Percentiles rank a stretch among this genome's conserved stretches.
phyloP scores from a whole-genome alignment of 169 alveolate genomes.

The Theileria sp. region DNA sequence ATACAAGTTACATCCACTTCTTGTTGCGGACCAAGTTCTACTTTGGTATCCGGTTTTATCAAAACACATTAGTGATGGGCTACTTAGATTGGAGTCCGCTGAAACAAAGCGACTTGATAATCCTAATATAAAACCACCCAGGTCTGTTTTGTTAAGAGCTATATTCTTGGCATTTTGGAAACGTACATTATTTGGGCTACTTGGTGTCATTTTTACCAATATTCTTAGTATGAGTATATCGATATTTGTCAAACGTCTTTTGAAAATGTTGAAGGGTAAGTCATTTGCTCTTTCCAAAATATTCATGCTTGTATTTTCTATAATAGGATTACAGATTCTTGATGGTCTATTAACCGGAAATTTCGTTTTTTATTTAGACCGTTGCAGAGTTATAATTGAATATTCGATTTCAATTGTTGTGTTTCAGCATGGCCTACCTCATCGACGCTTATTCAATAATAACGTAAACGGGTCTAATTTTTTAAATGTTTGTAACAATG shows the following conservation, averaged over 20 bases:
- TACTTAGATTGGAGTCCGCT: conserved; percentile 19
- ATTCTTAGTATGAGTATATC: conserved; percentile 9
- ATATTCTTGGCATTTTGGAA: neutral
- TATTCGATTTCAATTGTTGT: no score
- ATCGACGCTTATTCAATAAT: no score
- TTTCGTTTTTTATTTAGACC: no score
- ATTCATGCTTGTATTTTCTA: no score
- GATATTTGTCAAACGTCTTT: neutral
- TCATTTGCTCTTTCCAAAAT: no score
- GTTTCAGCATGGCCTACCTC: no score
- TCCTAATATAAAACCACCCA: neutral
- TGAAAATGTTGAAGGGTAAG: neutral
- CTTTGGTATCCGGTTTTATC: conserved; percentile 49
- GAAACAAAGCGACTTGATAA: neutral
- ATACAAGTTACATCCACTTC: conserved; percentile 28
- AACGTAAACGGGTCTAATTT: no score
- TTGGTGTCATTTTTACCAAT: conserved; percentile 6
- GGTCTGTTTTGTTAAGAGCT: neutral
- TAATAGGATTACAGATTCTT: no score
- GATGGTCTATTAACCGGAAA: no score
- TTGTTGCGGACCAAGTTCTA: conserved; percentile 34
- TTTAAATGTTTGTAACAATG: no score
- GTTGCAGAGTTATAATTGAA: no score
- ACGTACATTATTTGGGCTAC: neutral
- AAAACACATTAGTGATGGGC: conserved; percentile 55